Evolutionary conservation across 2,329 filamentous ascomycete genomes (phyloP).

Genomic region (Paecilomyces sp.): DNA sequence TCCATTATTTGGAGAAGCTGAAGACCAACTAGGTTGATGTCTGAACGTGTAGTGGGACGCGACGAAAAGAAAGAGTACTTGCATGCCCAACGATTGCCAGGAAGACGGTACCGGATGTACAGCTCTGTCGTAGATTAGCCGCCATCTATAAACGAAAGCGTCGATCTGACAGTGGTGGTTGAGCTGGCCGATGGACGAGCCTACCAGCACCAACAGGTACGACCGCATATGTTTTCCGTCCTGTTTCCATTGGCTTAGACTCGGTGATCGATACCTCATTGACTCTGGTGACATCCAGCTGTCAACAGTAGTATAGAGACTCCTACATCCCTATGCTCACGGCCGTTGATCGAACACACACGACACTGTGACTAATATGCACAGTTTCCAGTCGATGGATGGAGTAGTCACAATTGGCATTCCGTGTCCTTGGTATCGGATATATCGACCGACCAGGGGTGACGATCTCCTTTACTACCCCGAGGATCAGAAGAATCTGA

Average conservation of each 20-base stretch:
- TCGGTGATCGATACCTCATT: background rate
- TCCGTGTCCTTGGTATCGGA: background rate
- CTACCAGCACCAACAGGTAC: background rate
- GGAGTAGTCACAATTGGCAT: background rate
- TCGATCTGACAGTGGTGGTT: background rate
- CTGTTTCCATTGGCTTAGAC: background rate
- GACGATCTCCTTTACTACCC: background rate
- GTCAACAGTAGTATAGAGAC: no score
- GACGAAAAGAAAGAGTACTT: background rate
- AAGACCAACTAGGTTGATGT: background rate
- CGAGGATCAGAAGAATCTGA: background rate
- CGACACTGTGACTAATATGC: background rate
- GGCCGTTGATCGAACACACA: background rate
- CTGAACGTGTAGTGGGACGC: background rate
- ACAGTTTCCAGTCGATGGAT: background rate
- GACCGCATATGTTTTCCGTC: background rate
- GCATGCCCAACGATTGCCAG: background rate
- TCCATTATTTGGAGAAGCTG: background rate
- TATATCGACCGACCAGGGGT: background rate
- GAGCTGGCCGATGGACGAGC: background rate
- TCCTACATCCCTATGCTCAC: background rate
- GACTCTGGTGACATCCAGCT: background rate
- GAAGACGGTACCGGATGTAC: background rate
- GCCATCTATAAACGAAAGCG: background rate
- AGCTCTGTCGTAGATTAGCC: background rate